Evolutionary conservation across 164 flowering plant genomes (phyloP), one percentile per base, ranked within the genome.

Genomic region (Liquidambar formosana): DNA sequence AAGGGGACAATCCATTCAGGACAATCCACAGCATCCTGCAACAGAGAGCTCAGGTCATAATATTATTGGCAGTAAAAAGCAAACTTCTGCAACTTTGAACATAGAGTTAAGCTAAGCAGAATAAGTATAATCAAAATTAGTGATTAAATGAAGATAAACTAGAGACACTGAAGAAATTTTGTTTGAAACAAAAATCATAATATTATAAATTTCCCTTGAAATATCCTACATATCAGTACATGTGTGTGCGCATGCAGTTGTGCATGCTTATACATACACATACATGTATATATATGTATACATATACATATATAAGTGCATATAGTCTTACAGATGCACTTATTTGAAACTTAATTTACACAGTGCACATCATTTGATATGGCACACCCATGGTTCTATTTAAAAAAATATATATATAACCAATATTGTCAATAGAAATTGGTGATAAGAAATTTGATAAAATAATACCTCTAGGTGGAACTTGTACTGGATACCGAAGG

Each of bases 1-100:
- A 95, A 90, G 43, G 98, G 96, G 45, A 95, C 99, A 75, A 95
- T 83, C 96, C 99, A 93, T 77, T 95, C 99, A 23, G 98, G 99
- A 78, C 97, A 95, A 80, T 95, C 97, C 71, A 95, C 98, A 45
- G 97, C 99, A 89, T 95, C 99, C 99, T 95, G 81, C 75, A 81
- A 72, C 41, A 59, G 48, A 21, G 59, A 61, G n/a, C 26, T 58
- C 54, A 49, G 23, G 51, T 25, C 10, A 25, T 19, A 25, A n/a
- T 25, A 33, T 65, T 2, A 45, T 18, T 21, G 21, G 41, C 41
- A 67, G 3, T 48, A 4, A 10, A 53, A 25, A 16, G 54, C n/a
- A 33, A 38, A 26, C 11, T 48, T 33, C 15, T 5, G 46, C 3
- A 12, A 28, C 1, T 6, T 26, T 18, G 28, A 48, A 15, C 9